Conservation (phyloP, 2,329 filamentous ascomycete species). For the Cladosporium halotolerans region DNA sequence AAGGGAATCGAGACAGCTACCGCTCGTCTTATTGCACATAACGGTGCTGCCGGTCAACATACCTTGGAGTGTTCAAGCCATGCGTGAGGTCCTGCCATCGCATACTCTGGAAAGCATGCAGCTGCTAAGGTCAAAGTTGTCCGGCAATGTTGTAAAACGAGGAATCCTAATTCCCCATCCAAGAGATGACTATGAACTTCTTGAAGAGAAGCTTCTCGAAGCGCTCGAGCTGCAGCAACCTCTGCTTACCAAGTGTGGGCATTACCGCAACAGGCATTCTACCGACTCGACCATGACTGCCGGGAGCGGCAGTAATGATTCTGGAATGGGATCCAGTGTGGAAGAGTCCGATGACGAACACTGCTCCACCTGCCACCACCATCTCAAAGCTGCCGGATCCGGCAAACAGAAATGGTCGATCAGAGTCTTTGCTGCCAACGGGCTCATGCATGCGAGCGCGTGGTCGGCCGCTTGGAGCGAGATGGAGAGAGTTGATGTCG, state of each 20-base stretch:
- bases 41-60: slow-evolving; percentile 66
- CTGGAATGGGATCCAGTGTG: slow-evolving; percentile 25
- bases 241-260: slow-evolving; percentile 67
- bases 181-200: slow-evolving; percentile 69
- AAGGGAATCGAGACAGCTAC: slow-evolving; percentile 32
- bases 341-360: slow-evolving; percentile 18
- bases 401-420: slow-evolving; percentile 61
- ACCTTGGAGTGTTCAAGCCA: slow-evolving; percentile 48
- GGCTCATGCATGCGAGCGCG: slow-evolving; percentile 82
- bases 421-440: slow-evolving; percentile 91
- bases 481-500: slow-evolving; percentile 97
- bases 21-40: slow-evolving; percentile 70
- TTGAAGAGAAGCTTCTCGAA: slow-evolving; percentile 72
- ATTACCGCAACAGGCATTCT: slow-evolving; percentile 62
- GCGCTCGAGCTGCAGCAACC: slow-evolving; percentile 66
- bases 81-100: slow-evolving; percentile 47
- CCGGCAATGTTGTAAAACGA: slow-evolving; percentile 66
- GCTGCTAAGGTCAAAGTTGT: slow-evolving; percentile 62
- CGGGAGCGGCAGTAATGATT: slow-evolving; percentile 19
- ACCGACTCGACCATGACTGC: slow-evolving; percentile 37
- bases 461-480: slow-evolving; percentile 94
- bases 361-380: slow-evolving; percentile 31
- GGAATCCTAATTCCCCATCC: slow-evolving; percentile 72
- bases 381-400: slow-evolving; percentile 31
- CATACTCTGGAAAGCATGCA: slow-evolving; percentile 55